Evolutionary conservation across 352 stramenopile species (phyloP), one percentile per base, ranked within the genome.

Genomic region (Globisporangium radiosum): DNA sequence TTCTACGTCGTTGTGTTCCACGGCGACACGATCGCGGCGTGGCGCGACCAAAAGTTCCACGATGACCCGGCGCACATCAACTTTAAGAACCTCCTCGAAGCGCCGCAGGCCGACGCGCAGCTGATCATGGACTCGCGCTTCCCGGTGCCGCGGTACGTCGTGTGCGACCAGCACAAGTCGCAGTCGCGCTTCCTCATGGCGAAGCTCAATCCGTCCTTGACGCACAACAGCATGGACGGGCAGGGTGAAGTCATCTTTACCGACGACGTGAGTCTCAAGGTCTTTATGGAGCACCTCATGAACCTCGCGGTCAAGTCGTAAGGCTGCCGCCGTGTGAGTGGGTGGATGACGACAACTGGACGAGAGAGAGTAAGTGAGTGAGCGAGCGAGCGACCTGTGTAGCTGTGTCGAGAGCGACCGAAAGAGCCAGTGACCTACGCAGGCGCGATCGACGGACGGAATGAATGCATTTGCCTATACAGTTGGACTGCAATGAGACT

Each of bases 1-100:
- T 99, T 99, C 78, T 98, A 99, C 68, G 97, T 99, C 33, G 97
- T 99, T 48, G 96, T 99, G 7, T 99, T 99, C 76, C 97, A 99
- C 71, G 97, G 98, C 54, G 97, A 99, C 72, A 99, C 97, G 44
- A 99, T 99, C 68, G 97, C 96, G 15, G 95, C 96, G 37, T 99
- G 98, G 98, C 85, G 97, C 61, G 96, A 99, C 71, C 87, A 98
- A 65, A 95, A 94, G 66, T 98, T 97, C 66, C 94, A 98, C 65
- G 85, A 98, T 47, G 82, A 95, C 55, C 89, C 94, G 14, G 84
- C 96, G 56, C 97, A 99, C 72, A 96, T 95, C 54, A 98, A 98
- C 58, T 99, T 99, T 71, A 97, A 98, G 70, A 90, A 98, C 61
- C 85, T 99, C 65, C 73, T 99, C 49, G 92, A 99, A 64, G 96